Evolutionary conservation across 805 yeast genomes (phyloP).

Genomic region (Barnettozyma vustinii): DNA sequence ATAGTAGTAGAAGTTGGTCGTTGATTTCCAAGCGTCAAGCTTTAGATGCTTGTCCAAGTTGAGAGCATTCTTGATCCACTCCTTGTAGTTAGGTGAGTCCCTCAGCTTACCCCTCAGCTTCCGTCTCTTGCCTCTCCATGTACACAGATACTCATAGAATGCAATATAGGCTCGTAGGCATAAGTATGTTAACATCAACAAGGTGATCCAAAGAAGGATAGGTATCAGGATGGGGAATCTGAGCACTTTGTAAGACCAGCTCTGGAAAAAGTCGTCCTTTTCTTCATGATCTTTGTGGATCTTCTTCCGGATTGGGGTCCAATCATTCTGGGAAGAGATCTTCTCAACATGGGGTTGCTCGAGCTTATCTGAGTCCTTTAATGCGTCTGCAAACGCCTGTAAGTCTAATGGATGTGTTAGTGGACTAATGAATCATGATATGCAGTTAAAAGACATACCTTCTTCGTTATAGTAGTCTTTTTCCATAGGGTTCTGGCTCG

Average conservation of each 20-base stretch:
- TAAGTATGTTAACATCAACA: slow-evolving; percentile 46
- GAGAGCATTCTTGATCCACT: slow-evolving; percentile 58
- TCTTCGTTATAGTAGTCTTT: slow-evolving; percentile 29
- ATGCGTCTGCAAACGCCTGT: slow-evolving; percentile 33
- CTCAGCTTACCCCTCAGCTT: slow-evolving; percentile 45
- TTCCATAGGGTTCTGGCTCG: slow-evolving; percentile 8
- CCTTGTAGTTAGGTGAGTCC: slow-evolving; percentile 44
- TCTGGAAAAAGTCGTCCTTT: slow-evolving; percentile 27
- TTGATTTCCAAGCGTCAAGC: slow-evolving; percentile 57
- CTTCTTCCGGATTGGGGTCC: slow-evolving; percentile 38
- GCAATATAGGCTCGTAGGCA: slow-evolving; percentile 56
- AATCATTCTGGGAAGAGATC: slow-evolving; percentile 40
- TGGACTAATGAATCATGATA: neutral
- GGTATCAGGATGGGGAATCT: slow-evolving; percentile 61
- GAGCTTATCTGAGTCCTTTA: slow-evolving; percentile 11
- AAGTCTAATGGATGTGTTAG: slow-evolving; percentile 23
- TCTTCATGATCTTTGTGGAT: slow-evolving; percentile 9
- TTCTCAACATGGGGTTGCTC: slow-evolving; percentile 25
- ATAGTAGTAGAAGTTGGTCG: slow-evolving; percentile 59
- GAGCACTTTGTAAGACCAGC: slow-evolving; percentile 42
- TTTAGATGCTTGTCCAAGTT: slow-evolving; percentile 52
- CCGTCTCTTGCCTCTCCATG: slow-evolving; percentile 57
- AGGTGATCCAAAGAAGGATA: slow-evolving; percentile 47
- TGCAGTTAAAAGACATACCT: slow-evolving; percentile 15
- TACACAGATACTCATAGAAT: slow-evolving; percentile 50